Percentiles rank a stretch among this genome's conserved stretches.
These are phyloP conservation scores for Pelargonium citronellum DNA, from an alignment of 441 rosid species.

Conservation along the genomic window DNA sequence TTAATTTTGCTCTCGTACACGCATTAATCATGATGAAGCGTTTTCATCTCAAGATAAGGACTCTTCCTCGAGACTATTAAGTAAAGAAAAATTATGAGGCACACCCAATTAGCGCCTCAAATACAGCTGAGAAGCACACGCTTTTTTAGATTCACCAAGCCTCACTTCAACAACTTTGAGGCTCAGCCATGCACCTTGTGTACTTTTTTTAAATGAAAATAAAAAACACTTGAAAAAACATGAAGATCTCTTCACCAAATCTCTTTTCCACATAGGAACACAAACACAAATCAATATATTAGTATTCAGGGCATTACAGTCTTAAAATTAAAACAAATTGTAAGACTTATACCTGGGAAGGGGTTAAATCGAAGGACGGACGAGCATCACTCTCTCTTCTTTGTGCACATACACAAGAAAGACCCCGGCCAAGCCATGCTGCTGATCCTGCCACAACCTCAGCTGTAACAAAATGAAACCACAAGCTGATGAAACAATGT, in stretches of 20 bases:
- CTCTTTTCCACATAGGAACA: background rate
- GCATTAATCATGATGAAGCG: no score
- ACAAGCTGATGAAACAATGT: conserved; percentile 23
- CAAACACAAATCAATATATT: background rate
- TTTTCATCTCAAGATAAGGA: no score
- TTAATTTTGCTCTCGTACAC: no score
- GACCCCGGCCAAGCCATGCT: conserved; percentile 95
- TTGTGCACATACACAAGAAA: conserved; percentile 96
- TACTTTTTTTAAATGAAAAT: no score
- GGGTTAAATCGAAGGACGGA: conserved; percentile 86
- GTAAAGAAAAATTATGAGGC: no score
- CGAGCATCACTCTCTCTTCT: conserved; percentile 79
- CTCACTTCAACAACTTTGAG: no score
- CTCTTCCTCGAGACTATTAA: no score
- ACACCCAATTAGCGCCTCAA: no score
- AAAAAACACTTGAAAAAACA: background rate
- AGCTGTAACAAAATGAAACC: conserved; percentile 52
- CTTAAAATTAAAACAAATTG: background rate
- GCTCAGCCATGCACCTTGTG: no score
- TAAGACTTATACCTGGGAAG: conserved; percentile 54
- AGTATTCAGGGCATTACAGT: background rate
- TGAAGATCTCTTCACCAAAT: background rate
- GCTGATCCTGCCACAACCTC: conserved; percentile 98
- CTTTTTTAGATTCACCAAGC: no score
- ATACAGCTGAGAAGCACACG: no score